phyloP scores from a whole-genome alignment of 2,329 filamentous ascomycete genomes.

The Cordyceps pruinosa region DNA sequence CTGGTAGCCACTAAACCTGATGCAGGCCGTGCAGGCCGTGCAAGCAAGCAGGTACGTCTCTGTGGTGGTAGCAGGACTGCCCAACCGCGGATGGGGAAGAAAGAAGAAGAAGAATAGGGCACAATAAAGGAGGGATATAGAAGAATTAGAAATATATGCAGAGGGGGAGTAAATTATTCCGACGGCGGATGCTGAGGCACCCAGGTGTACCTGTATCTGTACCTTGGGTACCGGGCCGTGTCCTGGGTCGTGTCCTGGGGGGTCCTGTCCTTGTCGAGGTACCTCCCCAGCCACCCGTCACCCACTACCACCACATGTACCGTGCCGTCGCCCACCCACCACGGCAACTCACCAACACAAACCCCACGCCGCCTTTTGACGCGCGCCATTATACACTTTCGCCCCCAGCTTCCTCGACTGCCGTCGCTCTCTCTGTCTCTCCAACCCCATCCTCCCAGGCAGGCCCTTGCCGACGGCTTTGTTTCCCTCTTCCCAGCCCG shows the following conservation, averaged over 20 bases:
- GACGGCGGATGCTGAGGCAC: too few species aligned
- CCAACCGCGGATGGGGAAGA: too few species aligned
- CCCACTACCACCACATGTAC: background rate
- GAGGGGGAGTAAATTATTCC: too few species aligned
- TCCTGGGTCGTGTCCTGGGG: too few species aligned
- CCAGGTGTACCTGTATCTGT: too few species aligned
- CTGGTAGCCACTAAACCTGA: slow-evolving; percentile 2
- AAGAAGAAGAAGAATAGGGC: too few species aligned
- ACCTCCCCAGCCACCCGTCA: background rate
- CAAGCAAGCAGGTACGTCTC: too few species aligned
- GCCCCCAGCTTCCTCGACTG: slow-evolving; percentile 7
- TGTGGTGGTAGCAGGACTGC: background rate
- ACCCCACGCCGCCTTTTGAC: slow-evolving; percentile 12
- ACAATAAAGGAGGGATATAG: too few species aligned
- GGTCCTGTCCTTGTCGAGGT: too few species aligned
- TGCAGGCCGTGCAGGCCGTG: background rate
- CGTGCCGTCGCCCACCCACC: background rate
- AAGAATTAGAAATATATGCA: too few species aligned
- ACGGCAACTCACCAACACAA: slow-evolving; percentile 9
- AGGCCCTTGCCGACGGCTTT: slow-evolving; percentile 9
- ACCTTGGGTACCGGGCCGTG: too few species aligned
- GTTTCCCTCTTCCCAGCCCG: background rate
- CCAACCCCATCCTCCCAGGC: slow-evolving; percentile 5
- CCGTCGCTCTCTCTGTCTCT: background rate
- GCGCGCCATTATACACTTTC: slow-evolving; percentile 13